Percentiles rank a stretch among this genome's conserved stretches.
phyloP scores from a whole-genome alignment of 176 grass and related monocot genomes.

The Echinochloa phyllopogon region DNA sequence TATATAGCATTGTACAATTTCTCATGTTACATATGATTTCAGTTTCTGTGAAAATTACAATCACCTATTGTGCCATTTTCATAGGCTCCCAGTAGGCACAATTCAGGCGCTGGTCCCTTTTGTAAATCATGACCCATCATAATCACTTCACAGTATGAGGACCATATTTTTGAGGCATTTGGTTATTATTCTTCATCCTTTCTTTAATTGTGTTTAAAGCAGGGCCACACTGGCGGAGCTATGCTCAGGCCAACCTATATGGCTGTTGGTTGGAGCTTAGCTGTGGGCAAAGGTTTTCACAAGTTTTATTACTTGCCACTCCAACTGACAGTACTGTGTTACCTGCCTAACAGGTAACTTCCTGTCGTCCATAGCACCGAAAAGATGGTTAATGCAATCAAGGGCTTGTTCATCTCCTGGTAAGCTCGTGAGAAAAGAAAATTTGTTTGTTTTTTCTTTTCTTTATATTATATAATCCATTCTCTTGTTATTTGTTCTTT shows the following conservation, averaged over 20 bases:
- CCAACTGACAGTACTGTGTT: background rate
- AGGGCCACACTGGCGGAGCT: no score
- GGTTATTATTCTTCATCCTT: background rate
- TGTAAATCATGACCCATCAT: background rate
- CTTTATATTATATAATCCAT: background rate
- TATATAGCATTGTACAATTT: no score
- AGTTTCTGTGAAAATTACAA: no score
- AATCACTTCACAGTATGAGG: background rate
- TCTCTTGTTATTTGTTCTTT: background rate
- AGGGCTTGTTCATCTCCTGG: slow-evolving; percentile 94
- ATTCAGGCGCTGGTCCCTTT: background rate
- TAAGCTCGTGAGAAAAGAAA: slow-evolving; percentile 22
- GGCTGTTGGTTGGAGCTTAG: background rate
- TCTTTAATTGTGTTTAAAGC: background rate
- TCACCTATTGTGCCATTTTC: no score
- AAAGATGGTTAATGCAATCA: slow-evolving; percentile 95
- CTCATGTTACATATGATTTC: no score
- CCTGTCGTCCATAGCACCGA: background rate
- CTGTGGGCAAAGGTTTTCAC: background rate
- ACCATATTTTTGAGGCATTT: background rate
- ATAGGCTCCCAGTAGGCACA: background rate
- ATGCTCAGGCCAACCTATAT: no score
- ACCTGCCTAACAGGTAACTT: background rate
- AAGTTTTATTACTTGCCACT: background rate
- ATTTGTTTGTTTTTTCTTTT: background rate